A percentile compares a stretch with the other conserved stretches of the same genome.
phyloP scores from a whole-genome alignment of 116 monocot species.

The Dioscorea cayenensis region DNA sequence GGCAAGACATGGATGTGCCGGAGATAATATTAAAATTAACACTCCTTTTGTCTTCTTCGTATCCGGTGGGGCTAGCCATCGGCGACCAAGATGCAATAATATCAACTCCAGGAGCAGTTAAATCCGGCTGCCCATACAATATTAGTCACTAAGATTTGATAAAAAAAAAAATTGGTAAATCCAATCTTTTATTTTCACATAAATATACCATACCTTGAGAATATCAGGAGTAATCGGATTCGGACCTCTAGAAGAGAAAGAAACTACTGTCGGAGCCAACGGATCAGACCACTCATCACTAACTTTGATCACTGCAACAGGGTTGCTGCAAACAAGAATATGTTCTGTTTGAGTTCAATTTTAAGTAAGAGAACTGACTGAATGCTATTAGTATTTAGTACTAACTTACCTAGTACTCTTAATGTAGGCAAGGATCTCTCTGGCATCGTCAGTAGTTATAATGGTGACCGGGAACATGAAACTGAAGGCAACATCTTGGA shows the following conservation, averaged over 20 bases:
- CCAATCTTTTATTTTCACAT: no score
- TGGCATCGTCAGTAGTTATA: background rate
- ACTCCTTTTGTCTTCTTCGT: background rate
- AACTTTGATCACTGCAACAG: background rate
- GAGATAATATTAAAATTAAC: slow-evolving; percentile 1
- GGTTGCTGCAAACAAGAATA: background rate
- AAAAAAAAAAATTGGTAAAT: no score
- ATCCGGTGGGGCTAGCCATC: background rate
- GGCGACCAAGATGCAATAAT: slow-evolving; percentile 20
- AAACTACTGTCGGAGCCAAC: slow-evolving; percentile 9
- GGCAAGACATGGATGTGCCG: slow-evolving; percentile 9
- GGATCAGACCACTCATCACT: background rate
- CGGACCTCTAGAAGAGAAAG: slow-evolving; percentile 19
- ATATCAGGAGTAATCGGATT: slow-evolving; percentile 12
- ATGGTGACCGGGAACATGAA: background rate
- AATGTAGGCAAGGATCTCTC: background rate
- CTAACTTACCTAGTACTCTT: background rate
- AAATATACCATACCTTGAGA: slow-evolving; percentile 8
- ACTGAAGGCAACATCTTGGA: background rate
- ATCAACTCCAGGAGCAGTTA: slow-evolving; percentile 15
- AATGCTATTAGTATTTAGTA: no score
- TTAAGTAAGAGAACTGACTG: background rate
- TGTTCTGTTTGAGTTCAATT: background rate
- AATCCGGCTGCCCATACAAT: slow-evolving; percentile 12
- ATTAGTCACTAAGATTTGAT: no score